Base-by-base conservation (phyloP, 768 basidiomycete genomes). In the Pleurotus salmoneostramineus region DNA sequence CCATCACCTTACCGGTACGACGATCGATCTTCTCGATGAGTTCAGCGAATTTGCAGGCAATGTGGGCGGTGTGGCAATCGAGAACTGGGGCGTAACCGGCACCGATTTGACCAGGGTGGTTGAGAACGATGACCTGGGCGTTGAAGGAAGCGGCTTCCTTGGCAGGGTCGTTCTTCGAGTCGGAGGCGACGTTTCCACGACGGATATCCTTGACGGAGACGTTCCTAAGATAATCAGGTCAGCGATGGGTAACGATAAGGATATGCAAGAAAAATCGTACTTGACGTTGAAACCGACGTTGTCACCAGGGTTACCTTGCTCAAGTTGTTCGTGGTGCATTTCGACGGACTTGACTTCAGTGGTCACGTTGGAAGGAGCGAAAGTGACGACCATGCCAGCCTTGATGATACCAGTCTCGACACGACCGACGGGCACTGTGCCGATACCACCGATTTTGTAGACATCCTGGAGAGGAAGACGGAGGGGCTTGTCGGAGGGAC, bases 311-410 rank as follows among this genome's bases (percentile, higher is more conserved):
- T 80, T 64, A 80, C 96, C 97, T 77, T 92, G 82, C 73, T 82
- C 87, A 75, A 99, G 95, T 78, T 95, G 93, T 74, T 95, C 93
- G 87, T 95, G 95, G 73, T 96, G 95, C 96, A 98, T 98, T 81
- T 98, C 95, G 75, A 97, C 95, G 68, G 97, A 98, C 89, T 98
- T 98, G 84, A 99, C 97, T 93, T 99, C 97, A 80, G 97, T 99
- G 77, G 95, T 98, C 70, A 99, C 96, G 80, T 94, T 95, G 62
- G 94, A 75, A 61, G 96, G 96, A 65, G 96, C 96, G 73, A 98
- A 99, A 72, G 80, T 87, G 75, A 97, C 97, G 68, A 99, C 82
- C 96, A 98, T 99, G 76, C 96, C 96, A 69, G 95, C 93, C 84
- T 97, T 97, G 87, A 99, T 98, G 77, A 93, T 72, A 89, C 97